Evolutionary conservation across 805 yeast species (phyloP).

Genomic region (Starmerella apis): DNA sequence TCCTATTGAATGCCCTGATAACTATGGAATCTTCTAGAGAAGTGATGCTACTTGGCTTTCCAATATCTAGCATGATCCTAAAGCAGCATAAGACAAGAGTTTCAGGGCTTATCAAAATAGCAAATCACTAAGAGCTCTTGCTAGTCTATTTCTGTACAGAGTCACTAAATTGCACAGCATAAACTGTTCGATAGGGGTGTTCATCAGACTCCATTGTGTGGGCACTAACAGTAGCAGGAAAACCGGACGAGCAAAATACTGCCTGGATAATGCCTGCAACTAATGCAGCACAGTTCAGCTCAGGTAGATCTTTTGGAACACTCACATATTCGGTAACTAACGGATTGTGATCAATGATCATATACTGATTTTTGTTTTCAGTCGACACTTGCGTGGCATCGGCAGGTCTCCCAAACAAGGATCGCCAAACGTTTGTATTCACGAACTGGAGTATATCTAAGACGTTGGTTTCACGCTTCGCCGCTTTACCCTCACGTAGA

Average conservation of each 20-base stretch:
- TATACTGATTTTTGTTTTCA: conserved; percentile 54
- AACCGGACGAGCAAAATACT: conserved; percentile 59
- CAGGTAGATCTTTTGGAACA: conserved; percentile 69
- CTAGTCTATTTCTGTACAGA: background rate
- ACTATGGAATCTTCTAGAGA: too few species aligned
- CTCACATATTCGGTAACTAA: conserved; percentile 59
- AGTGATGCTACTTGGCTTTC: too few species aligned
- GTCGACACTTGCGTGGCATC: conserved; percentile 67
- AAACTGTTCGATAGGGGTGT: conserved; percentile 59
- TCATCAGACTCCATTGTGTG: conserved; percentile 58
- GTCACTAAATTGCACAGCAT: conserved; percentile 55
- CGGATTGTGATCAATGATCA: conserved; percentile 73
- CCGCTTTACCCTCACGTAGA: conserved; percentile 49
- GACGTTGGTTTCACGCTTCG: conserved; percentile 53
- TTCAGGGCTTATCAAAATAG: too few species aligned
- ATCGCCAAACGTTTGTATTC: conserved; percentile 61
- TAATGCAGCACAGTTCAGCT: conserved; percentile 70
- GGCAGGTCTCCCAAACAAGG: conserved; percentile 61
- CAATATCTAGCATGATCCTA: too few species aligned
- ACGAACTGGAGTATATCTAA: conserved; percentile 64
- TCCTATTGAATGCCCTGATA: too few species aligned
- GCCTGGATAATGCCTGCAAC: conserved; percentile 82
- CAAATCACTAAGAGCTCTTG: too few species aligned
- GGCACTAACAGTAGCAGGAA: conserved; percentile 70
- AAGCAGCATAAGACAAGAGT: too few species aligned